Evolutionary conservation across 2,329 filamentous ascomycete species (phyloP).

Genomic region (Phymatotrichopsis omnivora): DNA sequence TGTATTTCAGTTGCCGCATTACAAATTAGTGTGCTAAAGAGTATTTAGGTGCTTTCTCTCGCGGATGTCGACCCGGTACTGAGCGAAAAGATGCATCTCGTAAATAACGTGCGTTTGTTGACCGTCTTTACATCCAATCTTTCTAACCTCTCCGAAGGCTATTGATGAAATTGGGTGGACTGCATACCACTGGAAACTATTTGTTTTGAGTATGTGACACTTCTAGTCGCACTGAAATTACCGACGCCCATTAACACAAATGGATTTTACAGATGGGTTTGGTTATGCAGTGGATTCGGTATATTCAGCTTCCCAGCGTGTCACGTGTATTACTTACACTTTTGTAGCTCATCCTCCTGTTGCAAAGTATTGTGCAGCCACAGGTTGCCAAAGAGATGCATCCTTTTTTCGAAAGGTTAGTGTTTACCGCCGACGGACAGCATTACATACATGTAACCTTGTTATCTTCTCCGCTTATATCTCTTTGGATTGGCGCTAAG

Average conservation of each 20-base stretch:
- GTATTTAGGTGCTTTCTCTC: neutral
- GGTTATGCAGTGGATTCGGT: too few species aligned
- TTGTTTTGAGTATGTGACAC: slow-evolving; percentile 1
- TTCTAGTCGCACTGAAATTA: neutral
- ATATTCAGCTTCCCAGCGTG: too few species aligned
- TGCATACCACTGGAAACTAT: slow-evolving; percentile 5
- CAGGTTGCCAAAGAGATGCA: slow-evolving; percentile 47
- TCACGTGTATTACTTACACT: too few species aligned
- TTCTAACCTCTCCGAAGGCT: neutral
- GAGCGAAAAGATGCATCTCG: slow-evolving; percentile 31
- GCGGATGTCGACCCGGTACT: slow-evolving; percentile 4
- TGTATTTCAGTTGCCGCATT: too few species aligned
- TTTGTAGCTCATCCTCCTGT: neutral
- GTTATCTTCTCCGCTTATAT: neutral
- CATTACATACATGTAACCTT: slow-evolving; percentile 9
- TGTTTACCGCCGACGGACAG: neutral
- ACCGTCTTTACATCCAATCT: too few species aligned
- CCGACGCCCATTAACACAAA: too few species aligned
- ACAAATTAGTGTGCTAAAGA: too few species aligned
- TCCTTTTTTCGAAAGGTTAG: slow-evolving; percentile 27
- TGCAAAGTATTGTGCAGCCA: slow-evolving; percentile 44
- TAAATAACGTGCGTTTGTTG: slow-evolving; percentile 10
- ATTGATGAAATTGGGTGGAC: slow-evolving; percentile 3
- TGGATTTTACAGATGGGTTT: too few species aligned
- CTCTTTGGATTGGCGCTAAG: neutral